Evolutionary conservation across 176 grass and related monocot genomes (phyloP).

Genomic region (Poa pratensis): DNA sequence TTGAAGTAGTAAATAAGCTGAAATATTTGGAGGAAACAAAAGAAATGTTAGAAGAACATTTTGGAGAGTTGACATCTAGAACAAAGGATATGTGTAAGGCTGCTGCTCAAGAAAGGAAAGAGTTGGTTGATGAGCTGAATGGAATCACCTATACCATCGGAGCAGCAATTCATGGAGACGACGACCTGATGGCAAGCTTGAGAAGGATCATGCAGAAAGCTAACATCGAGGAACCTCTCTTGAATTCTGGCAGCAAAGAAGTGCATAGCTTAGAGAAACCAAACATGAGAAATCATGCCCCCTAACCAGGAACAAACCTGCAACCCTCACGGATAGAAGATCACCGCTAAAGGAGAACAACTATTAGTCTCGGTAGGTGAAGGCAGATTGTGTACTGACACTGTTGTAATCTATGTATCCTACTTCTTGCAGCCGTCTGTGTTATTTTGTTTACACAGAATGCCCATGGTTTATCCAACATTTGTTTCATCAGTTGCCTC

Average conservation of each 20-base stretch:
- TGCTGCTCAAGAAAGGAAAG: constrained; percentile 49
- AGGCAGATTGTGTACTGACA: constrained; percentile 43
- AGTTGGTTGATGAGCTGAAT: constrained; percentile 45
- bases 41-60: constrained; percentile 44
- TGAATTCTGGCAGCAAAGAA: constrained; percentile 35
- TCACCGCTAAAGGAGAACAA: constrained; percentile 72
- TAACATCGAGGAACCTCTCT: constrained; percentile 28
- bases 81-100: constrained; percentile 38
- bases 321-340: constrained; percentile 48
- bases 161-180: constrained; percentile 45
- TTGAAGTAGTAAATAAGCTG: constrained; percentile 48
- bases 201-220: constrained; percentile 55
- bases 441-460: constrained; percentile 48
- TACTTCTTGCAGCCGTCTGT: constrained; percentile 24
- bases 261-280: constrained; percentile 25
- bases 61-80: constrained; percentile 45
- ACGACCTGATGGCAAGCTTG: constrained; percentile 51
- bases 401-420: constrained; percentile 42
- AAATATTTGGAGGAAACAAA: constrained; percentile 48
- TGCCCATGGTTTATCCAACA: constrained; percentile 24
- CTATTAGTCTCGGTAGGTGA: constrained; percentile 47
- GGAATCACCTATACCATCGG: constrained; percentile 47
- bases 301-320: constrained; percentile 53
- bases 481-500: constrained; percentile 18
- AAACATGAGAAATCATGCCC: constrained; percentile 18